These are phyloP conservation scores for Pythium biforme DNA, from an alignment of 352 stramenopile species.

Conservation along the genomic window DNA sequence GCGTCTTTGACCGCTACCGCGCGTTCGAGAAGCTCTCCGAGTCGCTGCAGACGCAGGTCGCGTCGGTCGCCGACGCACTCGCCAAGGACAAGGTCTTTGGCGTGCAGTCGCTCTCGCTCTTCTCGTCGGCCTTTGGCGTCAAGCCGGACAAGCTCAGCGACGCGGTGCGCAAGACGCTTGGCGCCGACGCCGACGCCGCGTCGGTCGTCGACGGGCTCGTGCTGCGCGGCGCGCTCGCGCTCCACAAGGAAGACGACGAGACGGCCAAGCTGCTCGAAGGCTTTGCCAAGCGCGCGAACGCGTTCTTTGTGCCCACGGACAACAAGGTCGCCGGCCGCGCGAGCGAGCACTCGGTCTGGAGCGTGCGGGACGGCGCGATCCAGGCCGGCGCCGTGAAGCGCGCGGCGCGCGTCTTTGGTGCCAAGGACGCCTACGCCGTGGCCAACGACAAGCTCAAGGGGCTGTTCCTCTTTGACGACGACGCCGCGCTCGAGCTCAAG, in stretches of 20 bases:
- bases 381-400: conserved; percentile 27
- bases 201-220: conserved; percentile 22
- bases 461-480: conserved; percentile 23
- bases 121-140: conserved; percentile 26
- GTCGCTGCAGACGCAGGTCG: conserved; percentile 18
- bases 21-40: conserved; percentile 26
- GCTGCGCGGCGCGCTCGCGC: conserved; percentile 17
- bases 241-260: conserved; percentile 17
- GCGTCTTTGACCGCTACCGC: conserved; percentile 24
- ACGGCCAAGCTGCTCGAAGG: conserved; percentile 3
- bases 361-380: conserved; percentile 24
- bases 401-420: conserved; percentile 10
- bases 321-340: conserved; percentile 12
- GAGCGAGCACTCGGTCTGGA: conserved; percentile 22
- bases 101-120: conserved; percentile 24
- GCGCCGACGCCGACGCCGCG: conserved; percentile 6
- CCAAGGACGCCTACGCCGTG: conserved; percentile 26
- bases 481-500: conserved; percentile 17
- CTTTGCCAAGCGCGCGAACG: conserved; percentile 1
- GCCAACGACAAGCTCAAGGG: conserved; percentile 25
- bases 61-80: conserved; percentile 18
- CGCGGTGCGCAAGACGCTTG: background rate
- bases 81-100: conserved; percentile 24
- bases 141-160: background rate
- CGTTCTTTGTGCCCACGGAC: conserved; percentile 17